Base-by-base conservation (phyloP, 306 rosid genomes). In the Begonia peltatifolia region DNA sequence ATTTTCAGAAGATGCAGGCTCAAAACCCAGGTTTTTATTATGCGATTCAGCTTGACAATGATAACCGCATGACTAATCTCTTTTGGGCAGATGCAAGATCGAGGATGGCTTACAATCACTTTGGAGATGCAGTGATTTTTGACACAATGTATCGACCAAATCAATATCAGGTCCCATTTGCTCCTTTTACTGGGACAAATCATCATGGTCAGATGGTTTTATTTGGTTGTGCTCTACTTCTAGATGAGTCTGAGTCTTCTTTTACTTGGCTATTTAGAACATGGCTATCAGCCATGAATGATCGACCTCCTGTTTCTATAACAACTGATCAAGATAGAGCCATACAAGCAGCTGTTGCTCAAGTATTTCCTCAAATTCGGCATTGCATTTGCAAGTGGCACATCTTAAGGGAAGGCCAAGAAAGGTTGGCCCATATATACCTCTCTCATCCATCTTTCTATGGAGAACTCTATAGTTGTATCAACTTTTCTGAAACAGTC, bases 21-120 rank as follows among this genome's bases (percentile, higher is more conserved):
- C 74, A 81, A 79, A 81, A 81, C 63, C 84, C 78, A 20, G 82
- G 90, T 52, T 84, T 84, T 67, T 81, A 51, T 68, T 78, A 84
- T 22, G 90, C 90, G 10, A 81, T 84, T 60, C 87, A 81, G 70
- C 87, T 84, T 42, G 87, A 84, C 61, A 88, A 78, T 63, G 90
- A 81, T 55, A 84, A 84, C 58, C 75, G 72, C 62, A 74, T 84
- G 94, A 81, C 79, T 15, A 81, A 84, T 55, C 90, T 65, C 53
- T 84, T 84, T 44, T 84, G 94, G 94, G 77, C 76, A 15, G 94
- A 78, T 76, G 90, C 84, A 38, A 78, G 90, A 64, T 81, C 84
- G 10, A 74, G 90, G 72, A 44, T 79, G 41, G 82, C 90, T 48
- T 84, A 84, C 76, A 76, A 70, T 42, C 46, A 76, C 78, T 84